A percentile compares a stretch with the other conserved stretches of the same genome.
Conservation (phyloP, 805 yeast genomes). For the Komagataella ulmi region DNA sequence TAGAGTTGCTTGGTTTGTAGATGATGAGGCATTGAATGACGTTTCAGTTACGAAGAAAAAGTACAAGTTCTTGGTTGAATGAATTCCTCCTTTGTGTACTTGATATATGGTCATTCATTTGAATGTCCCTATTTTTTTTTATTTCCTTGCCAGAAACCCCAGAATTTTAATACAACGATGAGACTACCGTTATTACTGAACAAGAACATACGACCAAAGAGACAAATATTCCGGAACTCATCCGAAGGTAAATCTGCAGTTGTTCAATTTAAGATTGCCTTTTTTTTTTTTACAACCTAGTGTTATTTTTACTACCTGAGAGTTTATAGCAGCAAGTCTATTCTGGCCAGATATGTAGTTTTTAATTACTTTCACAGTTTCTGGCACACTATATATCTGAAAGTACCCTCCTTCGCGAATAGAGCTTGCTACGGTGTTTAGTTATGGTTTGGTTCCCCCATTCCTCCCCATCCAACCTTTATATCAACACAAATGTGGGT, state of each 20-base stretch:
- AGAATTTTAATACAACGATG: background rate
- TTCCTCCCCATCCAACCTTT: background rate
- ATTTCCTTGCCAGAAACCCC: background rate
- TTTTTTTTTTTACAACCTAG: background rate
- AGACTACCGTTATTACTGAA: background rate
- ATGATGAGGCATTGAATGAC: constrained; percentile 80
- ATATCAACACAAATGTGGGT: background rate
- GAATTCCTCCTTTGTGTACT: background rate
- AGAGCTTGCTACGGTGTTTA: background rate
- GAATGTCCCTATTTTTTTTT: background rate
- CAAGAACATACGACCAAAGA: background rate
- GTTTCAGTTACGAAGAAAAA: constrained; percentile 61
- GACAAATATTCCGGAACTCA: background rate
- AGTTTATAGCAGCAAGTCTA: background rate
- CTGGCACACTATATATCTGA: background rate
- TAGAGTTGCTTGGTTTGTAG: constrained; percentile 94
- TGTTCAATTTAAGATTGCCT: background rate
- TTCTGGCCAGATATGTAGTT: background rate
- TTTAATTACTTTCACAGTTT: background rate
- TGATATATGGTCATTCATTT: background rate
- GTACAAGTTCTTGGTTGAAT: constrained; percentile 39
- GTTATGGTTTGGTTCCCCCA: background rate
- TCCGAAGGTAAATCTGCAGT: background rate
- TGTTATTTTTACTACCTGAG: background rate
- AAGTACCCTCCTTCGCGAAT: background rate